Percentiles rank a stretch among this genome's conserved stretches.
These are phyloP conservation scores for Phytophthora pseudosyringae DNA, from an alignment of 352 stramenopile species.

Conservation along the genomic window DNA sequence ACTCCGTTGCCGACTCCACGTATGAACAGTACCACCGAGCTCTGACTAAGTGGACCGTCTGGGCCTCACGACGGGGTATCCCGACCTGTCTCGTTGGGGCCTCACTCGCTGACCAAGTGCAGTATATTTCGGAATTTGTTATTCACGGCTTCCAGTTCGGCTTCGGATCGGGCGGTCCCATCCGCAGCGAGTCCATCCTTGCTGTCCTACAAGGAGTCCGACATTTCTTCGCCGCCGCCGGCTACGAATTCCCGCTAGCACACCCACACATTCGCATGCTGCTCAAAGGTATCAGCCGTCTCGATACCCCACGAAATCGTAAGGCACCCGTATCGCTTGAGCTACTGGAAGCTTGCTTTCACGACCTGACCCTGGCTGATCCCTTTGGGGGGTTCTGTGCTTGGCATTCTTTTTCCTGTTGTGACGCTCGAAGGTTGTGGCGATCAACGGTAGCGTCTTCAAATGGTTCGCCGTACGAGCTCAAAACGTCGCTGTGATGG, in stretches of 20 bases:
- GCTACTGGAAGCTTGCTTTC: slow-evolving; percentile 7
- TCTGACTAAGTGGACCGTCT: not conserved
- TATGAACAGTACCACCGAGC: not conserved
- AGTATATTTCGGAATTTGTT: slow-evolving; percentile 12
- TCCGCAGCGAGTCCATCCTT: slow-evolving; percentile 1
- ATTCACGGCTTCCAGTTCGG: slow-evolving; percentile 2
- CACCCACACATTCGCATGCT: slow-evolving; percentile 20
- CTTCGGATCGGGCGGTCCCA: not conserved
- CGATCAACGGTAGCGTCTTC: slow-evolving; percentile 1
- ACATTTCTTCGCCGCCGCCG: slow-evolving; percentile 3
- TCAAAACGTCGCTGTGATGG: slow-evolving; percentile 9
- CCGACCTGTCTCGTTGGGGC: not conserved
- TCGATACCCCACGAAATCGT: not conserved
- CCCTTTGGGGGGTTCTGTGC: slow-evolving; percentile 15
- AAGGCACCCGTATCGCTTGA: not conserved
- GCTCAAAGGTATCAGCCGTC: slow-evolving; percentile 13
- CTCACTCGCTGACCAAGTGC: not conserved
- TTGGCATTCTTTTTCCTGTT: slow-evolving; percentile 26
- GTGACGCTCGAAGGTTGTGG: slow-evolving; percentile 12
- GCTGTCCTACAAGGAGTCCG: not conserved
- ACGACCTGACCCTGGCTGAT: not conserved
- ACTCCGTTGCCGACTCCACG: slow-evolving; percentile 19
- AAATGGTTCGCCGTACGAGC: slow-evolving; percentile 24
- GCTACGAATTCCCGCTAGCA: not conserved
- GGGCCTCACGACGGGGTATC: not conserved